Evolutionary conservation across 345 rosid species (phyloP).

Genomic region (Arabidopsis thaliana): DNA sequence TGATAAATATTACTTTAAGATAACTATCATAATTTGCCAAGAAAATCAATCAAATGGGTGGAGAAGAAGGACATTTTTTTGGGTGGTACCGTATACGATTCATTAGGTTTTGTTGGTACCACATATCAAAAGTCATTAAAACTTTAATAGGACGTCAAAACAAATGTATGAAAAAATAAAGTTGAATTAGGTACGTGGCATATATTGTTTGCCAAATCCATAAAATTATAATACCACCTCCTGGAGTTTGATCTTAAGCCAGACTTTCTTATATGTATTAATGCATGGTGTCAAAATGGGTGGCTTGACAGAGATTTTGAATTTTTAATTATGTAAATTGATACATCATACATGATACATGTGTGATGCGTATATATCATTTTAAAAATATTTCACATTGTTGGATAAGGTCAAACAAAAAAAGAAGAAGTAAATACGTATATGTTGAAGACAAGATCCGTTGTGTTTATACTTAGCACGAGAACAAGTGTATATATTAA

Average conservation of each 20-base stretch:
- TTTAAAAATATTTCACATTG: not conserved
- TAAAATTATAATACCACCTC: not conserved
- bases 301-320: conserved; percentile 11
- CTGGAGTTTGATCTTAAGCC: not conserved
- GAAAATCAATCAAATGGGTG: conserved; percentile 4
- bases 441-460: not conserved
- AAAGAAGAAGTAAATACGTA: not conserved
- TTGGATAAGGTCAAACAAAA: conserved; percentile 35
- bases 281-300: conserved; percentile 5
- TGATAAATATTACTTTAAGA: not conserved
- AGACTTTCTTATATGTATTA: not conserved
- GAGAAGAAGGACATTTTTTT: not conserved
- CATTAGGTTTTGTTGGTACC: conserved; percentile 7
- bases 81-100: not conserved
- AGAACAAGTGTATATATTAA: not conserved
- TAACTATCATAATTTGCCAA: not conserved
- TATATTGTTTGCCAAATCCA: not conserved
- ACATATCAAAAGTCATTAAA: not conserved
- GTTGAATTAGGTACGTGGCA: not conserved
- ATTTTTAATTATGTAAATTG: conserved; percentile 18
- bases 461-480: not conserved
- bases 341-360: not conserved
- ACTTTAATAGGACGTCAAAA: not conserved
- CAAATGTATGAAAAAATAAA: not conserved
- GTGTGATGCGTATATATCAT: conserved; percentile 1